A percentile compares a stretch with the other conserved stretches of the same genome.
These are phyloP conservation scores for Colletotrichum incanum DNA, from an alignment of 2,329 filamentous ascomycete genomes.

Conservation along the genomic window DNA sequence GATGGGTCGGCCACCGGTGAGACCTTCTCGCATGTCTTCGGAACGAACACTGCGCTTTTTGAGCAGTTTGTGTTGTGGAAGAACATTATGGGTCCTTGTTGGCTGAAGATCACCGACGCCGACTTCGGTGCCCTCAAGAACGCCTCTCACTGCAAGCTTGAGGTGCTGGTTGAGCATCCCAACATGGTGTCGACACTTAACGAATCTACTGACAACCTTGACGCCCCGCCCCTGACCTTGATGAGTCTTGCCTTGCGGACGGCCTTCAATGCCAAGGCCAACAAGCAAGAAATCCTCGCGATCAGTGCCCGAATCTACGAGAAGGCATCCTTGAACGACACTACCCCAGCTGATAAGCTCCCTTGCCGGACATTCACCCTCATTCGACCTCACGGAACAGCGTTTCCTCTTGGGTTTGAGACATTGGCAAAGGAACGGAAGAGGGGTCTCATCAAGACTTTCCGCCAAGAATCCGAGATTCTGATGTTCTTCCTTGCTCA, in stretches of 20 bases:
- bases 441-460: conserved; percentile 83
- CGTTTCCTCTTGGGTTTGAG: conserved; percentile 92
- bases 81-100: conserved; percentile 98
- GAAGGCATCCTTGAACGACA: conserved; percentile 88
- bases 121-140: conserved; percentile 91
- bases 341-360: conserved; percentile 88
- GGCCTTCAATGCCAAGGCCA: conserved; percentile 89
- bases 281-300: conserved; percentile 95
- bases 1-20: conserved; percentile 82
- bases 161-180: conserved; percentile 86
- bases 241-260: conserved; percentile 96
- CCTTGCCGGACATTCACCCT: conserved; percentile 93
- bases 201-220: conserved; percentile 81
- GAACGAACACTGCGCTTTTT: conserved; percentile 92
- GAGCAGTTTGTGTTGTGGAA: conserved; percentile 99
- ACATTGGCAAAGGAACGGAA: conserved; percentile 79
- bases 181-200: conserved; percentile 80
- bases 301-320: conserved; percentile 95
- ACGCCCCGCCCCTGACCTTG: conserved; percentile 90
- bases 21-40: conserved; percentile 95
- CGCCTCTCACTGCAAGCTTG: conserved; percentile 96
- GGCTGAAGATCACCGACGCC: conserved; percentile 90
- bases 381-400: conserved; percentile 80
- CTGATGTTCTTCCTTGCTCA: conserved; percentile 92
- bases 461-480: conserved; percentile 88